These are phyloP conservation scores for Leucocoprinus birnbaumii DNA, from an alignment of 768 basidiomycete species.

Conservation along the genomic window DNA sequence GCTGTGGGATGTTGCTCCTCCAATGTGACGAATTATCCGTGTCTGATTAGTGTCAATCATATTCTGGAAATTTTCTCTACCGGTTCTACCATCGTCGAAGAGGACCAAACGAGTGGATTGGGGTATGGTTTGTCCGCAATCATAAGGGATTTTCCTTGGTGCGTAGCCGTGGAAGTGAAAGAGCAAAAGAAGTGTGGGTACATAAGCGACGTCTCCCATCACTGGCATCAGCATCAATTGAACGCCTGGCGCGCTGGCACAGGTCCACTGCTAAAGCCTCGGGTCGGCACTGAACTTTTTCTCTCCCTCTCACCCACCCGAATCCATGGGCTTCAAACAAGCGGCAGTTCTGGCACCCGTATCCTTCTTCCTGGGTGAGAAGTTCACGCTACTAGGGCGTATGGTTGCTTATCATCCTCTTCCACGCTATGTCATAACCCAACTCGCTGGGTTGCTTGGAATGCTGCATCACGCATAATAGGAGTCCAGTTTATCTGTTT, in stretches of 20 bases:
- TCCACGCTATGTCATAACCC: slow-evolving; percentile 9
- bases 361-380: slow-evolving; percentile 86
- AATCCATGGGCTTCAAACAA: slow-evolving; percentile 81
- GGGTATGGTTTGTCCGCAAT: too few relatives aligned
- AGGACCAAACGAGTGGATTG: background rate
- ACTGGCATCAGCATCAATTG: background rate
- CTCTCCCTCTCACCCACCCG: slow-evolving; percentile 9
- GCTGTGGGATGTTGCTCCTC: too few relatives aligned
- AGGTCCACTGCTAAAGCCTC: background rate
- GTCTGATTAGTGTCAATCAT: too few relatives aligned
- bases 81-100: too few relatives aligned
- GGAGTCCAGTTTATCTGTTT: slow-evolving; percentile 84
- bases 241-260: background rate
- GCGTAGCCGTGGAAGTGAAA: too few relatives aligned
- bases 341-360: slow-evolving; percentile 85
- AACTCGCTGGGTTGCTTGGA: background rate
- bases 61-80: too few relatives aligned
- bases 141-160: too few relatives aligned
- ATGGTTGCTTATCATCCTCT: slow-evolving; percentile 14
- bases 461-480: slow-evolving; percentile 20
- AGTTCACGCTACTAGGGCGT: background rate
- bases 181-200: background rate
- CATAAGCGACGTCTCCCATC: background rate
- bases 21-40: too few relatives aligned
- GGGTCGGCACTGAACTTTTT: slow-evolving; percentile 3